Conservation (phyloP, 148 eudicot species). For the Pouteria glomerata region DNA sequence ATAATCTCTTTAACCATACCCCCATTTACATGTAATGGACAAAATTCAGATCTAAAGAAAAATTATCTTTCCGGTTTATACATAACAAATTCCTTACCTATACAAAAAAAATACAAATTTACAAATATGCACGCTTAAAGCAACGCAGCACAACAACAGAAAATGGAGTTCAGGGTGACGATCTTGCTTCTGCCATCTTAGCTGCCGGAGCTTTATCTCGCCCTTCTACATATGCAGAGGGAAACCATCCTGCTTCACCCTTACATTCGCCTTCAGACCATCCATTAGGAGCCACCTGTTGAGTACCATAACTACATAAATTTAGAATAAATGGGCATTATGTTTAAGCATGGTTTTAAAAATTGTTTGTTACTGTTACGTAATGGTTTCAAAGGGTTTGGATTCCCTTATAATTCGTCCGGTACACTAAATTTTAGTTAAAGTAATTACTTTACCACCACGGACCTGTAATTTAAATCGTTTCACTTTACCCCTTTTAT, state of each 20-base stretch:
- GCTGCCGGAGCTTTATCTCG: slow-evolving; percentile 24
- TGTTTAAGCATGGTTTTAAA: too few species aligned
- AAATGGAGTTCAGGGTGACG: not conserved
- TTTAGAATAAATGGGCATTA: not conserved
- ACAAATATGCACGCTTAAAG: not conserved
- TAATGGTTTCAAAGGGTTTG: too few species aligned
- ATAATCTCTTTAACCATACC: too few species aligned
- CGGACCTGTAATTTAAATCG: too few species aligned
- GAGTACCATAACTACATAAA: not conserved
- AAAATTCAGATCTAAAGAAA: too few species aligned
- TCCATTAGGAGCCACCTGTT: slow-evolving; percentile 58
- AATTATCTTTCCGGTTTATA: too few species aligned
- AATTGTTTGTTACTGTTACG: too few species aligned
- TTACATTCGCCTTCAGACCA: slow-evolving; percentile 86
- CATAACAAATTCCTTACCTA: not conserved
- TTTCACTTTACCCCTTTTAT: too few species aligned
- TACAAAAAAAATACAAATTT: not conserved
- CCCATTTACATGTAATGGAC: too few species aligned
- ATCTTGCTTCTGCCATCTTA: slow-evolving; percentile 1
- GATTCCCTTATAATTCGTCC: too few species aligned
- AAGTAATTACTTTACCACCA: too few species aligned
- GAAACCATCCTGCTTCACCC: slow-evolving; percentile 77
- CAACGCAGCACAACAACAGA: not conserved
- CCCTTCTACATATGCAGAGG: slow-evolving; percentile 64
- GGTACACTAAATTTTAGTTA: too few species aligned